phyloP scores from a whole-genome alignment of 2,329 filamentous ascomycete species.

The Phialocephala sp. region DNA sequence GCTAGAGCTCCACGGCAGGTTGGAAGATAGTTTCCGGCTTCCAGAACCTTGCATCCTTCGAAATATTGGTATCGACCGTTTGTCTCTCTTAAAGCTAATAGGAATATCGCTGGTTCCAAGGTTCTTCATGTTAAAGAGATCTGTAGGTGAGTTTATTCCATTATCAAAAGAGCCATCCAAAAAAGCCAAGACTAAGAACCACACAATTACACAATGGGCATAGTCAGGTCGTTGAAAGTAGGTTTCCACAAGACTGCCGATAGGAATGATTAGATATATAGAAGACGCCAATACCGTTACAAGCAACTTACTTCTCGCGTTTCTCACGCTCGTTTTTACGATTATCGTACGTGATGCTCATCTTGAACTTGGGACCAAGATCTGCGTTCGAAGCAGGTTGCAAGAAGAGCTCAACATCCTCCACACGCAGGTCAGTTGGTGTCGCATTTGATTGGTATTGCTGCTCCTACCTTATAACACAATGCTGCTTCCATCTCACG shows the following conservation, averaged over 20 bases:
- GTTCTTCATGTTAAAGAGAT: neutral
- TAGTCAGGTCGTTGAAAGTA: neutral
- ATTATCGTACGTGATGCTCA: neutral
- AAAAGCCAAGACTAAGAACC: neutral
- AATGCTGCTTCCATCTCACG: neutral
- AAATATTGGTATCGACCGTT: neutral
- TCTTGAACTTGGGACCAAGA: neutral
- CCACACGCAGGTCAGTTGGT: neutral
- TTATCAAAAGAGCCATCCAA: neutral
- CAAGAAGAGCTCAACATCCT: conserved; percentile 3
- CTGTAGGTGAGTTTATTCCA: neutral
- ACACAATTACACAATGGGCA: neutral
- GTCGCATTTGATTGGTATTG: neutral
- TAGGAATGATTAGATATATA: neutral
- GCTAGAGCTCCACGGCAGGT: neutral
- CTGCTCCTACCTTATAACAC: neutral
- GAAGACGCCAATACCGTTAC: neutral
- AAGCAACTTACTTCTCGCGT: neutral
- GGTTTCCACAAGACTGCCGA: neutral
- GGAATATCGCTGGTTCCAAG: neutral
- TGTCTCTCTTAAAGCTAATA: conserved; percentile 2
- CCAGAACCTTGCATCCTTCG: neutral
- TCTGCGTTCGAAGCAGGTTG: neutral
- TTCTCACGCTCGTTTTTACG: neutral
- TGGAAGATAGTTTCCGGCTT: neutral